Evolutionary conservation across 1,139 yeast species (phyloP).

Genomic region (Candida frijolesensis): DNA sequence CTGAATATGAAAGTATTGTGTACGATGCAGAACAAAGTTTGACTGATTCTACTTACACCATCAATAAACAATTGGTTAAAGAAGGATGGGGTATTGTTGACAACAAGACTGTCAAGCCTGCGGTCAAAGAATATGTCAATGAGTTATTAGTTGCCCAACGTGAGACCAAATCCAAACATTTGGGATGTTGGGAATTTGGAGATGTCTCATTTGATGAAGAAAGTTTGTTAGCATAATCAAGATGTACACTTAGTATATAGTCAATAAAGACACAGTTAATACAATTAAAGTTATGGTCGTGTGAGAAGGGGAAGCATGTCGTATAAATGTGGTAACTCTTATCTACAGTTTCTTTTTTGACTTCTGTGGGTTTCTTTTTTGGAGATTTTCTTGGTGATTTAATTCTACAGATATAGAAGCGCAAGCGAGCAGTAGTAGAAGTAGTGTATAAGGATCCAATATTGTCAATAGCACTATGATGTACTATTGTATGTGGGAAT

Average conservation of each 20-base stretch:
- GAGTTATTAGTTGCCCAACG: slow-evolving; percentile 46
- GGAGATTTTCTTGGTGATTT: too few species aligned
- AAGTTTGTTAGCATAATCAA: slow-evolving; percentile 15
- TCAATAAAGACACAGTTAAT: too few species aligned
- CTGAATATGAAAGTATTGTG: slow-evolving; percentile 52
- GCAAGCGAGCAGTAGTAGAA: too few species aligned
- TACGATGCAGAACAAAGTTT: slow-evolving; percentile 64
- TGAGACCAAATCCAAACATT: slow-evolving; percentile 53
- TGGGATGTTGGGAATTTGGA: slow-evolving; percentile 84
- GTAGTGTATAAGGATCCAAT: too few species aligned
- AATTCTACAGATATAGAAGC: too few species aligned
- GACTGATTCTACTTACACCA: slow-evolving; percentile 58
- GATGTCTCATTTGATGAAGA: slow-evolving; percentile 69
- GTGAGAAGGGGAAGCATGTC: background rate
- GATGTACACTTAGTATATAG: background rate
- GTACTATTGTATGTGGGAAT: too few species aligned
- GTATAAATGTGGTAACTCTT: slow-evolving; percentile 3
- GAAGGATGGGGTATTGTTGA: slow-evolving; percentile 71
- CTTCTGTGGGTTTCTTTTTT: background rate
- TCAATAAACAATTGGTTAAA: slow-evolving; percentile 62
- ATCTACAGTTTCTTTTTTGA: background rate
- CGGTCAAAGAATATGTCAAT: slow-evolving; percentile 37
- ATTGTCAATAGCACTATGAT: too few species aligned
- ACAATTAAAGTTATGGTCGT: background rate
- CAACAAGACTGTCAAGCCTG: slow-evolving; percentile 32